Base-by-base conservation (phyloP, 495 filamentous ascomycete species). In the Penicillium alfredii region DNA sequence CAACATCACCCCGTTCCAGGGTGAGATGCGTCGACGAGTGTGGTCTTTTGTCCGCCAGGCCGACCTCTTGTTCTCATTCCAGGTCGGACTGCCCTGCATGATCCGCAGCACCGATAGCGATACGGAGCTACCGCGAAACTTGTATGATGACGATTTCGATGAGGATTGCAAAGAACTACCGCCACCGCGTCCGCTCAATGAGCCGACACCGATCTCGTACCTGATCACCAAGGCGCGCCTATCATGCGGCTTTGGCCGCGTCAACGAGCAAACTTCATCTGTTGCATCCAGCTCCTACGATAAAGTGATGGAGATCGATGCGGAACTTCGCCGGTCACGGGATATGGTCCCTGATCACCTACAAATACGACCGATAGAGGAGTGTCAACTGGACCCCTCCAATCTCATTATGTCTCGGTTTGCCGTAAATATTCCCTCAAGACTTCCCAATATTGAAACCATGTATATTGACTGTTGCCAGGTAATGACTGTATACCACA, bases 91-190 rank as follows among this genome's bases (percentile, higher is more conserved):
- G 24, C 92, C 92, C n/a, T 78, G 73, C 34, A 95, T 95, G 82
- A 79, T 95, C 11, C 78, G 87, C 36, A 66, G 76, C 10, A 70
- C 80, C 7, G 87, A 95, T 56, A 88, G 77, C 40, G 93, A 99
- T 51, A 85, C 86, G 0, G 77, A 85, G 36, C 60, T 94, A 21
- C 92, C 92, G 10, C 74, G 82, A 43, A 99, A 97, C 57, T 69
- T 96, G 15, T 90, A 87, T 53, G 92, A 99, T 53, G 90, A 96
- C 47, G 93, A 97, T 49, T 84, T 97, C 30, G 78, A 82, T 30
- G 82, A 88, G 30, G 78, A 82, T 30, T 84, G 75, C 45, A 82
- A 82, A 52, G 68, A 72, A 6, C 66, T 97, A 15, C 92, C 92
- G 8, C 76, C 79, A 4, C 77, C 86, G 1, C 72, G 87, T 38